Evolutionary conservation across 169 alveolate species (phyloP), one percentile per base, ranked within the genome.

Genomic region (Theileria equi): DNA sequence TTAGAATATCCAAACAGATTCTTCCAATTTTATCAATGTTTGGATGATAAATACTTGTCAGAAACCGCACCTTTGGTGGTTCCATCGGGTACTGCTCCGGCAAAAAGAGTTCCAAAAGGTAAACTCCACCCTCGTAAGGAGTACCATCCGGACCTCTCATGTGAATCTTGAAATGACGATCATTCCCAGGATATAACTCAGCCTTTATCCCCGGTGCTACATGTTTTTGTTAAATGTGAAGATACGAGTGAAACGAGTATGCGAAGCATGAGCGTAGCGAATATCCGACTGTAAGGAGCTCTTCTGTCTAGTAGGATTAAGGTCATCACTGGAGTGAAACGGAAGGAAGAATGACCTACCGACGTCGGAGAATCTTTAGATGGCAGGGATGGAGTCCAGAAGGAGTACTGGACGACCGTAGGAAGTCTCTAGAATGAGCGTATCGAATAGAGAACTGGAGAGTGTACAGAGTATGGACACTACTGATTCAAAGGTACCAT

Each of bases 41-140:
- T 4, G 99, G 99, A 82, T 97, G 99, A 76, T 95, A 97, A 71
- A 97, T 97, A 84, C 94, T 94, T 69, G 99, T 96, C 55, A 91
- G 90, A 82, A 96, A 95, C 38, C 98, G 94, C 38, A 94, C 97
- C 61, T 96, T 95, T 5, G 99, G 99, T 5, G 99, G 98, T 65
- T 93, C 97, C 99, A 95, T 96, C n/a, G 99, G 99, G 71, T 97
- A 97, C 64, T 95, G 98, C 53, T 95, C 98, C 13, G 99, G 98
- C 59, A 97, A 90, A 68, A 94, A 94, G 69, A 97, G 89, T 78
- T 95, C 98, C 54, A 95, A 90, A 53, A 89, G 91, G 88, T 95
- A 97, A 36, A 88, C 88, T 7, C 99, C 99, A 81, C 99, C 98
- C 79, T 95, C 99, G 87, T 96, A 97, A 41, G 99, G 98, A 5